phyloP scores from a whole-genome alignment of 108 stramenopile genomes.

The Stephanodiscus triporus region DNA sequence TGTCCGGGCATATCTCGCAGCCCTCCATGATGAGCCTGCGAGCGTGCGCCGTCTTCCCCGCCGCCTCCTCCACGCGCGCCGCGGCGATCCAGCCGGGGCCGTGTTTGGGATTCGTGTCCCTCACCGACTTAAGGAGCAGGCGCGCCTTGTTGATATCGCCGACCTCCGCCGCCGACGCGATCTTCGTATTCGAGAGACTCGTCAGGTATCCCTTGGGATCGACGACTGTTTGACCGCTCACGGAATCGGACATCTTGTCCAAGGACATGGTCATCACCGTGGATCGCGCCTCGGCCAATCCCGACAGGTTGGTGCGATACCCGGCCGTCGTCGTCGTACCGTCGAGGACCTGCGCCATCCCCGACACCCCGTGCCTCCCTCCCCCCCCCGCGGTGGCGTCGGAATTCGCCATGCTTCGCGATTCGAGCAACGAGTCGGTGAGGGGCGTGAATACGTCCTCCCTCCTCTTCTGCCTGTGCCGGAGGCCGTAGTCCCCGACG shows the following conservation, averaged over 20 bases:
- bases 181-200: slow-evolving; percentile 71
- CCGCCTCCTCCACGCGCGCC: slow-evolving; percentile 96
- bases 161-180: slow-evolving; percentile 80
- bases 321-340: slow-evolving; percentile 42
- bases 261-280: slow-evolving; percentile 91
- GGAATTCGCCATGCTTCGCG: slow-evolving; percentile 40
- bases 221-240: slow-evolving; percentile 89
- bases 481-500: slow-evolving; percentile 89
- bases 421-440: slow-evolving; percentile 85
- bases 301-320: slow-evolving; percentile 65
- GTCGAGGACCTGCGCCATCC: slow-evolving; percentile 28
- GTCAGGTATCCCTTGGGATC: slow-evolving; percentile 97
- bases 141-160: slow-evolving; percentile 97
- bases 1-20: slow-evolving; percentile 91
- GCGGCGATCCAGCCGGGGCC: slow-evolving; percentile 98
- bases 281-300: slow-evolving; percentile 88
- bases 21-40: slow-evolving; percentile 96
- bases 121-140: slow-evolving; percentile 90
- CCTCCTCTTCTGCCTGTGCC: slow-evolving; percentile 85
- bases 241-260: slow-evolving; percentile 91
- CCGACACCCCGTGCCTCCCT: slow-evolving; percentile 38
- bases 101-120: slow-evolving; percentile 97
- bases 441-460: slow-evolving; percentile 92
- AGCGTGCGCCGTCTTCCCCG: slow-evolving; percentile 91
- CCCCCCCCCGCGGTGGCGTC: slow-evolving; percentile 62